These are phyloP conservation scores for Boehmeria nivea DNA, from an alignment of 306 rosid genomes.

Conservation along the genomic window DNA sequence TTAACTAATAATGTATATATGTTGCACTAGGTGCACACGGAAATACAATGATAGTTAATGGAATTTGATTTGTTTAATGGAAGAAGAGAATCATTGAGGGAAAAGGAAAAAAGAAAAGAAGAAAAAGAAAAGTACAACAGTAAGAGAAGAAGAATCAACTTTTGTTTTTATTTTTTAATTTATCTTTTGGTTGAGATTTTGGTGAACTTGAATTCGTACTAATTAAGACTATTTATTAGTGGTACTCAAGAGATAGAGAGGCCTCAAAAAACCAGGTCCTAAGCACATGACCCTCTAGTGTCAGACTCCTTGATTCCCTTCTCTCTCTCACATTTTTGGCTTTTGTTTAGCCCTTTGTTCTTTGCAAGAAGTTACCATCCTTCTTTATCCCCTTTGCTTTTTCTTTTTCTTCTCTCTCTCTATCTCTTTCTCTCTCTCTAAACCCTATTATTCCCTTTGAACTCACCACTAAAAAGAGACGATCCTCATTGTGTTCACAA, in stretches of 20 bases:
- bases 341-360: conserved; percentile 57
- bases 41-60: neutral
- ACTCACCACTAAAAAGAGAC: conserved; percentile 81
- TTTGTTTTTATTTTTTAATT: conserved; percentile 20
- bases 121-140: conserved; percentile 11
- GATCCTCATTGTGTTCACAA: conserved; percentile 80
- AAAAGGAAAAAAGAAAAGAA: conserved; percentile 25
- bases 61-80: neutral
- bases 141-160: conserved; percentile 75
- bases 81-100: conserved; percentile 1
- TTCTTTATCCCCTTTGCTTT: conserved; percentile 50
- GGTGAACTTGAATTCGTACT: conserved; percentile 72
- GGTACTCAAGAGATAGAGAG: neutral
- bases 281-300: conserved; percentile 89
- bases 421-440: conserved; percentile 24
- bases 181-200: conserved; percentile 5
- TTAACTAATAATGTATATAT: too few species aligned
- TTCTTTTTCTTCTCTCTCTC: conserved; percentile 26
- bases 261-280: conserved; percentile 35
- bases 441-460: conserved; percentile 68
- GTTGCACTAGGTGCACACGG: neutral
- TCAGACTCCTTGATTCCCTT: conserved; percentile 79
- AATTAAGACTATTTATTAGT: neutral
- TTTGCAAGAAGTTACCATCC: conserved; percentile 86
- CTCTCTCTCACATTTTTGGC: conserved; percentile 36